Percentiles rank a stretch among this genome's conserved stretches.
Conservation (phyloP, 148 eudicot genomes). For the Chenopodium formosanum region DNA sequence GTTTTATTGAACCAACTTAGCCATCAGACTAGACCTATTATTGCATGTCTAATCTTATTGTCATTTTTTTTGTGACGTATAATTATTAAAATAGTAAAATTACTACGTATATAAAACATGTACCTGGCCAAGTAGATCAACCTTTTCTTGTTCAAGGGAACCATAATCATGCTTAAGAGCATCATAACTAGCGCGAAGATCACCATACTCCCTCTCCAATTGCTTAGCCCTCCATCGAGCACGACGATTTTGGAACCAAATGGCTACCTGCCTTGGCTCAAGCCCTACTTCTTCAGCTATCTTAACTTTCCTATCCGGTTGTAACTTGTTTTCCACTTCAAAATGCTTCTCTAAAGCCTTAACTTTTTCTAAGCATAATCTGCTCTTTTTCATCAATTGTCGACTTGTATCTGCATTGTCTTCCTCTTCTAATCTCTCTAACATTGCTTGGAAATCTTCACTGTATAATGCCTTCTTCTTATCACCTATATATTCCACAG, state of each 20-base stretch:
- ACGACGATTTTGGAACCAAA: slow-evolving; percentile 97
- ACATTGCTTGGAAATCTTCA: slow-evolving; percentile 69
- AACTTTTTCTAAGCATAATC: slow-evolving; percentile 73
- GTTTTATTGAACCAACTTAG: too few relatives aligned
- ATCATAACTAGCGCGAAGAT: slow-evolving; percentile 64
- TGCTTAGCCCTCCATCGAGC: slow-evolving; percentile 90
- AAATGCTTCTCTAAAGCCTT: slow-evolving; percentile 84
- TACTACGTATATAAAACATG: neutral
- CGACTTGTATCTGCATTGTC: slow-evolving; percentile 54
- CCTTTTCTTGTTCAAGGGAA: slow-evolving; percentile 58
- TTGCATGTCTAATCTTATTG: too few relatives aligned
- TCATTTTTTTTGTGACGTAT: too few relatives aligned
- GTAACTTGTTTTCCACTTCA: slow-evolving; percentile 84
- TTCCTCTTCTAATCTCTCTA: slow-evolving; percentile 70
- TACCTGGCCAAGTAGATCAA: slow-evolving; percentile 66
- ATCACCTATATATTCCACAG: slow-evolving; percentile 17
- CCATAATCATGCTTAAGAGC: slow-evolving; percentile 65
- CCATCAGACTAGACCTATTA: too few relatives aligned
- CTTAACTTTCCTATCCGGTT: slow-evolving; percentile 78
- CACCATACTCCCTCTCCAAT: slow-evolving; percentile 69
- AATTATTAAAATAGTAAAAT: too few relatives aligned
- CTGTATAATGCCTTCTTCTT: slow-evolving; percentile 49
- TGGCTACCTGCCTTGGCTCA: slow-evolving; percentile 93
- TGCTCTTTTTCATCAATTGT: slow-evolving; percentile 60
- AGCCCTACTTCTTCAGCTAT: slow-evolving; percentile 85